Evolutionary conservation across 257 asterid species (phyloP), one percentile per base, ranked within the genome.

Genomic region (Catharanthus roseus): DNA sequence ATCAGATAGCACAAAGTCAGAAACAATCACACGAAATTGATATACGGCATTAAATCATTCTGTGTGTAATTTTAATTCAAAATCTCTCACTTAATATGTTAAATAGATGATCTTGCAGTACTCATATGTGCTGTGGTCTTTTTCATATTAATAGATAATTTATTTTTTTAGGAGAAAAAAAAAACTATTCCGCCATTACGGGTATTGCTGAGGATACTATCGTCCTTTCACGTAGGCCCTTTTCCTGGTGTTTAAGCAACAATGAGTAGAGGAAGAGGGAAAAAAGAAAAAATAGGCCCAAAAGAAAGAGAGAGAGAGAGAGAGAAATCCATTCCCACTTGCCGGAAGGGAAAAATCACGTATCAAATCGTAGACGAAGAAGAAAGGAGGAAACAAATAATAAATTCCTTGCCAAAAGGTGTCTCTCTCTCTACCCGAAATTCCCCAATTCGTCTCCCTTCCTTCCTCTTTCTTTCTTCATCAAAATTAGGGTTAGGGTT

Each of bases 201-300:
- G 82, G 78, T 7, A 75, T 65, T 1, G 1, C 0, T 0, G 71
- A 67, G 90, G 91, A 78, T 34, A 85, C 65, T 72, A 0, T 21
- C 64, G 96, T 85, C 85, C 64, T 84, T 85, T 29, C 23, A 50
- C 4, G 0, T n/a, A 1, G 42, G 3, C 0, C 45, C 16, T 58
- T 74, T 73, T 11, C 56, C 74, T 54, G 76, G 68, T 77, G 76
- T 69, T 28, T 70, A 61, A 72, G 53, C 73, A 21, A 44, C 26
- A 0, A 53, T 23, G 34, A 19, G 38, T 11, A 13, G 70, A 72
- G 72, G 41, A 55, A 47, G 51, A 29, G 13, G 15, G 77, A 53
- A 49, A 55, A 56, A 36, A 45, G 36, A 50, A 41, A 68, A 42
- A 57, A 72, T n/a, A 72, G 50, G 67, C 67, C 73, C 33, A n/a